Conservation (phyloP, 1,284 basidiomycete genomes). For the Leccinum cinnamomeum region DNA sequence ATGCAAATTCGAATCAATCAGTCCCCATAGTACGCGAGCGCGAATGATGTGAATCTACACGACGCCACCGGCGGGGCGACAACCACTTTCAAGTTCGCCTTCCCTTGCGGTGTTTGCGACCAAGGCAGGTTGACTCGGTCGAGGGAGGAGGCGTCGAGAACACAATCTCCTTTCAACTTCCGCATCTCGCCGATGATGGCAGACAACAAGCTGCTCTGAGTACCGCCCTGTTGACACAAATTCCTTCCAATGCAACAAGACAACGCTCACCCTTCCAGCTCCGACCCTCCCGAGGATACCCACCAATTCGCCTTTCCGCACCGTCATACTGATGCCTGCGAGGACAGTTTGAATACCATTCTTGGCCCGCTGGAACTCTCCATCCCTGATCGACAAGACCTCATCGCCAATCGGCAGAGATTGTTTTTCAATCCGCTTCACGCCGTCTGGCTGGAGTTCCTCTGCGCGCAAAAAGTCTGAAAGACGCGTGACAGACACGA, state of each 20-base stretch:
- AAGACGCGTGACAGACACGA: conserved; percentile 84
- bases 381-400: conserved; percentile 68
- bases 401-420: conserved; percentile 61
- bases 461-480: conserved; percentile 75
- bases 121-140: no score
- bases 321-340: conserved; percentile 75
- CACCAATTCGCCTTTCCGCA: conserved; percentile 83
- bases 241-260: background rate
- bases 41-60: no score
- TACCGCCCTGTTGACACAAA: background rate
- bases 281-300: conserved; percentile 90
- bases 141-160: conserved; percentile 36
- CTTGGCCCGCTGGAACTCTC: conserved; percentile 79
- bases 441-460: conserved; percentile 79
- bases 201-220: conserved; percentile 66
- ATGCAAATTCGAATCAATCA: no score
- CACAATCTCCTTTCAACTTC: conserved; percentile 57
- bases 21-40: no score
- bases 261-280: conserved; percentile 73
- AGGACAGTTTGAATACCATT: conserved; percentile 60
- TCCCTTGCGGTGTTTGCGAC: no score
- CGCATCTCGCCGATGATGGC: conserved; percentile 90
- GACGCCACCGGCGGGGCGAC: no score
- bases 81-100: no score
- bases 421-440: conserved; percentile 49